Base-by-base conservation (phyloP, 306 rosid genomes). In the Trifolium subterraneum region DNA sequence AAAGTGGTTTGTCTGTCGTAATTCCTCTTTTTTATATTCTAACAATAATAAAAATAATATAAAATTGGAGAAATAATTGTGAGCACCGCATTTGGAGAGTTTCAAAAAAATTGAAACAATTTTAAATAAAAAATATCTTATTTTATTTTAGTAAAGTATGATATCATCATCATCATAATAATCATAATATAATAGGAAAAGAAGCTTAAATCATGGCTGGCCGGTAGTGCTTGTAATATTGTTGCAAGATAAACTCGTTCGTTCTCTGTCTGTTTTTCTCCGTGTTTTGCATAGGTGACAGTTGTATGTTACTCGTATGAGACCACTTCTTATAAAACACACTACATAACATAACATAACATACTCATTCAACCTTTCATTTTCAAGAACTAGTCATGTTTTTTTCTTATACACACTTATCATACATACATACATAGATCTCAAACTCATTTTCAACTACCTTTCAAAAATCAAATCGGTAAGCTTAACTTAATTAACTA, bases 171-270 rank as follows among this genome's bases (percentile, higher is more conserved):
- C 0, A 27, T 22, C 25, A 22, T 22, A 1, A 22, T 22, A 22
- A n/a, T n/a, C n/a, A n/a, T 25, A 25, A 25, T 25, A 25, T 33
- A 7, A 6, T 33, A 7, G 39, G 39, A 35, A n/a, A n/a, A 35
- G 50, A 44, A n/a, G 48, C 56, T 7, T 50, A 69, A 81, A 84
- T 90, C 86, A 86, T 88, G 95, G 83, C 2, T 87, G 93, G 84
- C 10, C 39, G 33, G 81, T 85, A 80, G 89, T 86, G 87, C 93
- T 82, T 51, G 71, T 76, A 69, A 87, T 86, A 81, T 81, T 80
- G 71, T 81, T 83, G 91, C 84, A 88, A 91, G 88, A 89, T 52
- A 9, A 52, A 20, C 33, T 60, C 2, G 31, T 85, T 80, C 86
- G 51, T 12, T 64, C 15, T 76, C 47, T 60, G 13, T 60, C 52